These are phyloP conservation scores for Pleurotus djamor DNA, from an alignment of 768 basidiomycete genomes.

Conservation along the genomic window DNA sequence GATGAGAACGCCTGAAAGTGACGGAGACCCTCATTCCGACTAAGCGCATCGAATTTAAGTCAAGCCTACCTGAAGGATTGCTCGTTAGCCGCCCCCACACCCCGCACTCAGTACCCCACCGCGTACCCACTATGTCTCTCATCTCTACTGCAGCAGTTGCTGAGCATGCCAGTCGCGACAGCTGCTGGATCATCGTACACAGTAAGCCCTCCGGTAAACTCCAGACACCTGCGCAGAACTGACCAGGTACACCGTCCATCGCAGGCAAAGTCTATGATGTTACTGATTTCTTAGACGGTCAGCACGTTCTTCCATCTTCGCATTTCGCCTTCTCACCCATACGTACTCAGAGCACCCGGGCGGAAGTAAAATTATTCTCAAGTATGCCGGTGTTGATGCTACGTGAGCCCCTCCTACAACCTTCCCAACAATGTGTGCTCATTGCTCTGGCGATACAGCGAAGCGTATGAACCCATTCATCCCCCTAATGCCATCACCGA, in stretches of 20 bases:
- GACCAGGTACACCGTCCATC: constrained; percentile 3
- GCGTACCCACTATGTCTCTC: constrained; percentile 8
- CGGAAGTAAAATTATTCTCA: constrained; percentile 81
- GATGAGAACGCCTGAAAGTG: neutral
- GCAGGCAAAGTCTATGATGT: constrained; percentile 77
- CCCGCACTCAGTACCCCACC: constrained; percentile 29
- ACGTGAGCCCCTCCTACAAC: constrained; percentile 47
- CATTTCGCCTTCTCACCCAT: neutral
- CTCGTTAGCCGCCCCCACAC: neutral
- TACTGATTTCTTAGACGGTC: constrained; percentile 73
- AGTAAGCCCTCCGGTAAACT: constrained; percentile 31
- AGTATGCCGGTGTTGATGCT: constrained; percentile 88
- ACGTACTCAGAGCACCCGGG: constrained; percentile 29
- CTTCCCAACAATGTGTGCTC: too few relatives aligned
- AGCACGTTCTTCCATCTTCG: constrained; percentile 11
- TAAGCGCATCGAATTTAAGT: neutral
- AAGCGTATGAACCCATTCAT: constrained; percentile 88
- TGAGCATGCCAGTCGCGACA: constrained; percentile 54
- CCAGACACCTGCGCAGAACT: neutral
- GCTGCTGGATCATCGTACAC: constrained; percentile 85
- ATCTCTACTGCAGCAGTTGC: constrained; percentile 51
- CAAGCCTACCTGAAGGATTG: neutral
- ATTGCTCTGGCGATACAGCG: constrained; percentile 27
- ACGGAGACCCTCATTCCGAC: constrained; percentile 6
- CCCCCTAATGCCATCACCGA: constrained; percentile 79